Conservation (phyloP, 164 flowering plant genomes). For the Sextonia rubra region DNA sequence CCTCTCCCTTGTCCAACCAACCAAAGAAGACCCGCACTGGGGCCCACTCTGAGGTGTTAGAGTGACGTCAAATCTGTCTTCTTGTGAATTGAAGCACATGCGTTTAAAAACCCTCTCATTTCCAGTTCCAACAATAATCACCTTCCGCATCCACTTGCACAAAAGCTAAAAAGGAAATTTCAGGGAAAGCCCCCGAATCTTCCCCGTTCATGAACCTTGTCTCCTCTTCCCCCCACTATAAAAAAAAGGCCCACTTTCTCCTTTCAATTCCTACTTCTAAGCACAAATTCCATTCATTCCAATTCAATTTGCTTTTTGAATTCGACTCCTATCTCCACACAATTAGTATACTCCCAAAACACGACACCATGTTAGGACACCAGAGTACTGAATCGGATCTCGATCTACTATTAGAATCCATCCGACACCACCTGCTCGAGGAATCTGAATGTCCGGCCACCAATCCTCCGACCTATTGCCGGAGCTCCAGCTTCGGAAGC, state of each 20-base stretch:
- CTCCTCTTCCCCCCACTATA: neutral
- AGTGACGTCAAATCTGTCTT: neutral
- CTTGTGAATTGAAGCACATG: neutral
- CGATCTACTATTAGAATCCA: slow-evolving; percentile 40
- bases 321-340: neutral
- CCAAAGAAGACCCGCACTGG: too few relatives aligned
- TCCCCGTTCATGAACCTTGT: neutral
- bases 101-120: neutral
- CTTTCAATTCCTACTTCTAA: neutral
- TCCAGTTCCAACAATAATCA: neutral
- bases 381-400: slow-evolving; percentile 25
- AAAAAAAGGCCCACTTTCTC: neutral
- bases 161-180: neutral
- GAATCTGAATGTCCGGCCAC: slow-evolving; percentile 17
- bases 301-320: neutral
- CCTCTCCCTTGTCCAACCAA: too few relatives aligned
- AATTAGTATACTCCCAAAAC: too few relatives aligned
- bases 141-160: neutral
- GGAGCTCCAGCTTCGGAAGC: slow-evolving; percentile 48
- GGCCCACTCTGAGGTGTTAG: too few relatives aligned
- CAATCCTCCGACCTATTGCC: slow-evolving; percentile 24
- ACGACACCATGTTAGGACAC: slow-evolving; percentile 15
- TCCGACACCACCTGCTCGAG: slow-evolving; percentile 42
- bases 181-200: neutral
- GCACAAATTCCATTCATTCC: neutral